Base-by-base conservation (phyloP, 2,329 filamentous ascomycete species). In the Neofusicoccum cordaticola region DNA sequence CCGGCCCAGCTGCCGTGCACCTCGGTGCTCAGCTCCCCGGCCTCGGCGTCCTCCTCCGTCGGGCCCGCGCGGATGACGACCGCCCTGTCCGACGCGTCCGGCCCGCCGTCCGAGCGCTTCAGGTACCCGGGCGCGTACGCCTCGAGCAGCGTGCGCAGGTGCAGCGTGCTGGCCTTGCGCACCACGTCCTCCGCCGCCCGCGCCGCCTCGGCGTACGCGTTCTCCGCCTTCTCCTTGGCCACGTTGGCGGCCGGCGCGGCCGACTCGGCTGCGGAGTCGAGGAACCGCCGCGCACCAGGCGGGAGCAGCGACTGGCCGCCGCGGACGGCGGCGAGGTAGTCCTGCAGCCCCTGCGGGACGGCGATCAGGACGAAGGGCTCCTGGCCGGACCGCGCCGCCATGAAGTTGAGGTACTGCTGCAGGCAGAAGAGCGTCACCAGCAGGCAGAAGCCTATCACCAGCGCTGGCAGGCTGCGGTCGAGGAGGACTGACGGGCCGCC, bases 351-450 rank as follows among this genome's bases (percentile, higher is more conserved):
- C 5, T 77, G 72, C 3, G 88, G 87, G 3, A 90, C 78, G 27
- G 81, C 77, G 53, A 82, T 80, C 42, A 52, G n/a, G 42, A 17
- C n/a, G 35, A 48, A 41, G 58, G 61, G 45, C n/a, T 27, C 35
- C n/a, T 51, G 19, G 1, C 84, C 84, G 17, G 86, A 84, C 17
- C 90, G 73, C 42, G 85, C 72, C 13, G 89, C 85, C 7, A 81
- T 81, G 7, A 83, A 80, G 13, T 84, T 90, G n/a, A 83, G 77
- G 67, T 84, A 81, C 15, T 80, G 81, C 70, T 87, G 85, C 17
- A 90, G 79, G 27, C 91, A 79, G 61, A 91, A 76, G 52, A 87
- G 82, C 63, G 89, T 86, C 42, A 88, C 83, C 17, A 90, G 71
- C 4, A 90, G 77, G 44, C 89, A 82, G 52, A 92, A 80, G 58